A percentile compares a stretch with the other conserved stretches of the same genome.
Evolutionary conservation across 441 rosid genomes (phyloP).

Genomic region (Populus trichocarpa): DNA sequence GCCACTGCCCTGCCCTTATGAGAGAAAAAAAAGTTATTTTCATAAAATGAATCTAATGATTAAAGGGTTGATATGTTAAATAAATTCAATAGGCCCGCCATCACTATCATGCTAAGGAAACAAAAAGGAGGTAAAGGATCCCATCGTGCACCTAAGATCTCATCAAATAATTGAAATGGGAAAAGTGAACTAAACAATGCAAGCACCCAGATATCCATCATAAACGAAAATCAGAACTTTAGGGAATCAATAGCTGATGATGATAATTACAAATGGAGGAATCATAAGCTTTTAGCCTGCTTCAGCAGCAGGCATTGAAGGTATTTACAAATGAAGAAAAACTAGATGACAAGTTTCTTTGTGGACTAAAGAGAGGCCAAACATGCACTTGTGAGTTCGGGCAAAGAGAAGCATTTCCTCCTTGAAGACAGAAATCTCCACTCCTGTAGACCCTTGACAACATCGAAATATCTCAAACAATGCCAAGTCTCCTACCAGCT

Average conservation of each 20-base stretch:
- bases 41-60: not conserved
- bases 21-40: too few species aligned
- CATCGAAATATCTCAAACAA: not conserved
- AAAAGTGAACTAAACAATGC: not conserved
- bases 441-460: not conserved
- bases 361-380: not conserved
- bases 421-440: not conserved
- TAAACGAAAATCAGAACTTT: not conserved
- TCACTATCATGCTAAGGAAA: not conserved
- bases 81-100: not conserved
- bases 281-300: not conserved
- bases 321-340: not conserved
- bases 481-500: not conserved
- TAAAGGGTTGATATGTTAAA: not conserved
- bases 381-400: not conserved
- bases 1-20: too few species aligned
- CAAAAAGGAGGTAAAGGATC: not conserved
- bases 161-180: not conserved
- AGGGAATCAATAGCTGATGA: not conserved
- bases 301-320: not conserved
- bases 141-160: not conserved
- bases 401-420: not conserved
- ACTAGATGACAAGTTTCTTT: not conserved
- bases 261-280: not conserved
- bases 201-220: not conserved